Base-by-base conservation (phyloP, 83 land plant genomes). In the Picea mariana region DNA sequence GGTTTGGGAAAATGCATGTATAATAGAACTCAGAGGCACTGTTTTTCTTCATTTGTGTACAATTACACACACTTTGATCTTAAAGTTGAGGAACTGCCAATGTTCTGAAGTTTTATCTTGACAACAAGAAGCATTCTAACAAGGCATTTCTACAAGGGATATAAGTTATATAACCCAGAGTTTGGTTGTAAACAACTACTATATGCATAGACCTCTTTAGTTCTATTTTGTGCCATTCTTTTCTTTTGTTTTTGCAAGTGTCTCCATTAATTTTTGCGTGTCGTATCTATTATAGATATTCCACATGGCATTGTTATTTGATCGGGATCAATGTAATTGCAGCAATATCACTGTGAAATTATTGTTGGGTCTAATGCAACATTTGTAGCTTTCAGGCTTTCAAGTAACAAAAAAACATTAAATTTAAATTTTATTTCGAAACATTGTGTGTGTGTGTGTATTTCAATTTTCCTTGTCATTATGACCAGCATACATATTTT, bases 291-390 rank as follows among this genome's bases (percentile, higher is more conserved):
- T 34, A 23, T 8, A 62, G 13, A 13, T 81, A 20, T 17, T 81
- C 49, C 55, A 52, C 31, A 71, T 5, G 75, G 18, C 77, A 47
- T 23, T 73, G 58, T 24, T 21, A 73, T 69, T 42, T 79, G 66
- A 55, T 81, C 15, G 34, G 83, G 40, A 34, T 61, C 77, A 34
- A 11, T 71, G 38, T 65, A 1, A 26, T 82, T 83, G 80, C 86
- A 85, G 86, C 59, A 82, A n/a, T n/a, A n/a, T n/a, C n/a, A n/a
- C n/a, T n/a, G n/a, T n/a, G n/a, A n/a, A n/a, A n/a, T n/a, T n/a
- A n/a, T n/a, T n/a, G n/a, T n/a, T n/a, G n/a, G n/a, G n/a, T n/a
- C n/a, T n/a, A n/a, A n/a, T n/a, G n/a, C n/a, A n/a, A n/a, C n/a
- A n/a, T n/a, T n/a, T n/a, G n/a, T n/a, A n/a, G n/a, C n/a, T n/a